These are phyloP conservation scores for Glycyrrhiza uralensis DNA, from an alignment of 306 rosid species.

Conservation along the genomic window DNA sequence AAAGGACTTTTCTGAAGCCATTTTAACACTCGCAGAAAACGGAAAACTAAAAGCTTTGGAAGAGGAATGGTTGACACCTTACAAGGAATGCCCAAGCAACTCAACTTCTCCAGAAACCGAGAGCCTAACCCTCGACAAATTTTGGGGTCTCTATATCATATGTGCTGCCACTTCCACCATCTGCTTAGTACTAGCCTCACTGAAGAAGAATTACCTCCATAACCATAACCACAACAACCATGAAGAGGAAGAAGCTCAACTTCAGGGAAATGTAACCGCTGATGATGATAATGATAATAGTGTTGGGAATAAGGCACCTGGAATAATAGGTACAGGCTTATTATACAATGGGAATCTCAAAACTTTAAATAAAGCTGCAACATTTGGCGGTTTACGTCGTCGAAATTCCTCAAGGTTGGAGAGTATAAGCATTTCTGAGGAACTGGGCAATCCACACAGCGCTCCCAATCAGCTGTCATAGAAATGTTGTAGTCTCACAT, in stretches of 20 bases:
- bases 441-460: background rate
- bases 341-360: background rate
- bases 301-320: constrained; percentile 8
- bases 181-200: constrained; percentile 19
- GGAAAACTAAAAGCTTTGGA: constrained; percentile 36
- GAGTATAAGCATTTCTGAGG: constrained; percentile 18
- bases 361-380: constrained; percentile 27
- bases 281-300: background rate
- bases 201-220: background rate
- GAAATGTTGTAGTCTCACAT: constrained; percentile 3
- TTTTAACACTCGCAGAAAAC: constrained; percentile 43
- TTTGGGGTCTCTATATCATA: constrained; percentile 43
- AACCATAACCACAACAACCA: background rate
- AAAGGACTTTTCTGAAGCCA: constrained; percentile 52
- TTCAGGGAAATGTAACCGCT: background rate
- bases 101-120: constrained; percentile 20
- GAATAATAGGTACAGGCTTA: background rate
- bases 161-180: constrained; percentile 45
- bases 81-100: constrained; percentile 30
- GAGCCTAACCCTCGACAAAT: constrained; percentile 39
- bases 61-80: constrained; percentile 35
- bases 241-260: background rate
- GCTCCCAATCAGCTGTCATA: constrained; percentile 21
- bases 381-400: constrained; percentile 10
- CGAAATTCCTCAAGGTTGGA: constrained; percentile 30